phyloP scores from a whole-genome alignment of 306 rosid genomes.

The Rosa multiflora region DNA sequence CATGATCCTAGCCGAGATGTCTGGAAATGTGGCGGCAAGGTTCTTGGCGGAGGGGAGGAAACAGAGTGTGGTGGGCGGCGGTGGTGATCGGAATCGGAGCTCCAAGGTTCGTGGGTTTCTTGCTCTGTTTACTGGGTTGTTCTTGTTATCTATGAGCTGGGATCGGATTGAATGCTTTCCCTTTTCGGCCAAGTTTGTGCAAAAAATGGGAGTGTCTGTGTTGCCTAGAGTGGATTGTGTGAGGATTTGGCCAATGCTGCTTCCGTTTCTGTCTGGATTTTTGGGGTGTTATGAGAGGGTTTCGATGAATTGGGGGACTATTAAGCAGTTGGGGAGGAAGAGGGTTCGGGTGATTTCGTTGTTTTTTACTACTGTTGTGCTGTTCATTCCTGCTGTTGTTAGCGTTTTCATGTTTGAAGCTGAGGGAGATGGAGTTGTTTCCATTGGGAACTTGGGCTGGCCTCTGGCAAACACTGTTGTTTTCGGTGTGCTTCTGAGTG shows the following conservation, averaged over 20 bases:
- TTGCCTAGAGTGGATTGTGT: conserved; percentile 45
- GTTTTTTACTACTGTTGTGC: conserved; percentile 70
- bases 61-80: not conserved
- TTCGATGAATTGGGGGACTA: conserved; percentile 54
- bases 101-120: conserved; percentile 63
- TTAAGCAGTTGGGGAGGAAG: conserved; percentile 62
- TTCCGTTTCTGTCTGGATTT: conserved; percentile 78
- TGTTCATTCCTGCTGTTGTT: conserved; percentile 71
- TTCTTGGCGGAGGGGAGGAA: conserved; percentile 32
- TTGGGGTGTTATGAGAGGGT: conserved; percentile 59
- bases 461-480: conserved; percentile 79
- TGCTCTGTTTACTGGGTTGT: conserved; percentile 49
- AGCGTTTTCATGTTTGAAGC: conserved; percentile 53
- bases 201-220: conserved; percentile 33
- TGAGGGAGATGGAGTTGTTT: conserved; percentile 43
- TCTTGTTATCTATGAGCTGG: conserved; percentile 73
- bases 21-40: conserved; percentile 58
- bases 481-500: conserved; percentile 79
- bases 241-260: conserved; percentile 79
- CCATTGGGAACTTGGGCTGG: conserved; percentile 59
- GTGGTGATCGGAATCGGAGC: conserved; percentile 19
- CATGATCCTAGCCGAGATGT: conserved; percentile 82
- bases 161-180: conserved; percentile 81
- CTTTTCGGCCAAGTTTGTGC: conserved; percentile 41
- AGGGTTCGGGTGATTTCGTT: conserved; percentile 59